Evolutionary conservation across 129 eudicot species (phyloP).

Genomic region (Erigeron canadensis): DNA sequence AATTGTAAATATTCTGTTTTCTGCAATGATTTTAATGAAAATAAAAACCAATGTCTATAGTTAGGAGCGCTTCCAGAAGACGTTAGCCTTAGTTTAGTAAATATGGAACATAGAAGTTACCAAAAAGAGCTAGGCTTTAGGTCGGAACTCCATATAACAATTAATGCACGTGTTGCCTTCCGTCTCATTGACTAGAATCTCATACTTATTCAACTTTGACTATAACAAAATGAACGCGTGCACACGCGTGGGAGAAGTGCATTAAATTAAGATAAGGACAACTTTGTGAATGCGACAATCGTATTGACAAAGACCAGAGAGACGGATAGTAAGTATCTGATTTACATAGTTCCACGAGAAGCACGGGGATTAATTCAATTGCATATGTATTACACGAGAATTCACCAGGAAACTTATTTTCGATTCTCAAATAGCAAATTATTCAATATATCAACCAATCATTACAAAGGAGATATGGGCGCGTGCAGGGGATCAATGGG

Average conservation of each 20-base stretch:
- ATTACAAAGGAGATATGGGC: no score
- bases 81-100: not conserved
- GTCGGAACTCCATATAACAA: not conserved
- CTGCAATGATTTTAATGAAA: not conserved
- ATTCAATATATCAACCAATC: no score
- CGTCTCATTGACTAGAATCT: not conserved
- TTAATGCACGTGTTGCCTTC: not conserved
- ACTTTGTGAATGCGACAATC: not conserved
- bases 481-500: not conserved
- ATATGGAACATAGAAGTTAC: no score
- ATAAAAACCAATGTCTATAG: not conserved
- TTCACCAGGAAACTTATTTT: not conserved
- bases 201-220: not conserved
- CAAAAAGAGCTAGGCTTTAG: conserved; percentile 1
- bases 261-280: not conserved
- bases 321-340: not conserved
- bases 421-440: not conserved
- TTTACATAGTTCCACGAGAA: not conserved
- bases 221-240: not conserved
- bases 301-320: not conserved
- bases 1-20: not conserved
- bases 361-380: not conserved
- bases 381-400: not conserved
- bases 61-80: not conserved
- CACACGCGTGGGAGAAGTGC: no score